phyloP scores from a whole-genome alignment of 441 rosid genomes.

The Hura crepitans region DNA sequence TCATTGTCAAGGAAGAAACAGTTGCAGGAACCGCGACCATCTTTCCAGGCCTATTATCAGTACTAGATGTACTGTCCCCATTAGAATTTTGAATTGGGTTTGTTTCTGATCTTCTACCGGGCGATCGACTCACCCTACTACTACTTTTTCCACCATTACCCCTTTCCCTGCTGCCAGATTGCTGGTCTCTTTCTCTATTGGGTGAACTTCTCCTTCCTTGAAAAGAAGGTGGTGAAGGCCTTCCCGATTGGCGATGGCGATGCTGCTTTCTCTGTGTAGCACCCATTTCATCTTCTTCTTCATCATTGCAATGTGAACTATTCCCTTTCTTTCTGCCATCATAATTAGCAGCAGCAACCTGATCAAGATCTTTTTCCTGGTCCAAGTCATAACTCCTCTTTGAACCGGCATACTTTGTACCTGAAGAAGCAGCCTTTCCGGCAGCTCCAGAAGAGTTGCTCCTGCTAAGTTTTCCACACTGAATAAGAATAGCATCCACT shows the following conservation, averaged over 20 bases:
- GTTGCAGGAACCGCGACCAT: slow-evolving; percentile 80
- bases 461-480: slow-evolving; percentile 80
- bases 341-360: slow-evolving; percentile 14
- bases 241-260: slow-evolving; percentile 41
- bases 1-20: slow-evolving; percentile 44
- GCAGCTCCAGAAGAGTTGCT: slow-evolving; percentile 46
- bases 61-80: slow-evolving; percentile 19
- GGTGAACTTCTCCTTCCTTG: slow-evolving; percentile 82
- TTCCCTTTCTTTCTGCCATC: slow-evolving; percentile 23
- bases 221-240: slow-evolving; percentile 38
- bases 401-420: slow-evolving; percentile 63
- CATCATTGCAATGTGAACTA: slow-evolving; percentile 23
- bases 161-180: slow-evolving; percentile 67
- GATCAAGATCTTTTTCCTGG: slow-evolving; percentile 24
- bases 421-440: slow-evolving; percentile 34
- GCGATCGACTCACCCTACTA: slow-evolving; percentile 71
- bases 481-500: slow-evolving; percentile 85
- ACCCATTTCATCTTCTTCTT: slow-evolving; percentile 35
- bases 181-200: slow-evolving; percentile 77
- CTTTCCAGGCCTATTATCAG: slow-evolving; percentile 43
- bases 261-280: slow-evolving; percentile 41
- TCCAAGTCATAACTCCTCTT: slow-evolving; percentile 87
- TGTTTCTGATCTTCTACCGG: slow-evolving; percentile 59
- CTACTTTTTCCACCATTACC: slow-evolving; percentile 33
- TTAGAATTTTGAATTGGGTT: slow-evolving; percentile 18